Evolutionary conservation across 805 yeast species (phyloP).

Genomic region (Peterozyma toletana): DNA sequence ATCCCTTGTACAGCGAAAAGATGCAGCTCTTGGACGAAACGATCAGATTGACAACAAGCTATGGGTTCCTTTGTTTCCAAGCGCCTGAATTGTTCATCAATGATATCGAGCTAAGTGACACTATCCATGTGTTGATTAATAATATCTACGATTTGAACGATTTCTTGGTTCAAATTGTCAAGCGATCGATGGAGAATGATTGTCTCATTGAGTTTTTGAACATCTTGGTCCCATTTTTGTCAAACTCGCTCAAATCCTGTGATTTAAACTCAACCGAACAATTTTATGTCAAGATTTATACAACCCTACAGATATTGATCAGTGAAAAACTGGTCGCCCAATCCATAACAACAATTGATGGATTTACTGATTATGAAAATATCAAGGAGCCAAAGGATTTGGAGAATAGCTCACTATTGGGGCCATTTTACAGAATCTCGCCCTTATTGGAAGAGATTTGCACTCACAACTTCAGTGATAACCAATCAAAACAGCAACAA

Average conservation of each 20-base stretch:
- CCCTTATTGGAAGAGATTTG: slow-evolving; percentile 57
- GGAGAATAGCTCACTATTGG: slow-evolving; percentile 62
- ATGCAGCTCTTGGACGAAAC: slow-evolving; percentile 36
- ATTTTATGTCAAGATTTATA: slow-evolving; percentile 43
- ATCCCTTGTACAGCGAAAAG: slow-evolving; percentile 28
- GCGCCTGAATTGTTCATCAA: slow-evolving; percentile 55
- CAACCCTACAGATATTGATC: slow-evolving; percentile 51
- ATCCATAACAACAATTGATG: slow-evolving; percentile 47
- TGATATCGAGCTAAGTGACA: slow-evolving; percentile 24
- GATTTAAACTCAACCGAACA: slow-evolving; percentile 40
- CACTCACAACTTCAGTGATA: slow-evolving; percentile 33
- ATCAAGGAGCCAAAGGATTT: slow-evolving; percentile 39
- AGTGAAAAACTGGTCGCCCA: slow-evolving; percentile 56
- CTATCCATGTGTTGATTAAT: slow-evolving; percentile 18
- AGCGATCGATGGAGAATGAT: slow-evolving; percentile 61
- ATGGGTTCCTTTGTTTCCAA: slow-evolving; percentile 63
- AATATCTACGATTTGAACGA: slow-evolving; percentile 23
- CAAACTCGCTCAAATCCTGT: slow-evolving; percentile 25
- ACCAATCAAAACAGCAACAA: slow-evolving; percentile 32
- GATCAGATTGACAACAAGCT: slow-evolving; percentile 44
- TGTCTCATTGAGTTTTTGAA: slow-evolving; percentile 52
- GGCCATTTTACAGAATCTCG: slow-evolving; percentile 69
- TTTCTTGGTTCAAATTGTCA: slow-evolving; percentile 49
- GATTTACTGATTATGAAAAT: slow-evolving; percentile 38
- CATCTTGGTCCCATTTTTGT: slow-evolving; percentile 39